A percentile compares a stretch with the other conserved stretches of the same genome.
These are phyloP conservation scores for Wickerhamiella alocasiicola DNA, from an alignment of 805 yeast genomes.

Conservation along the genomic window DNA sequence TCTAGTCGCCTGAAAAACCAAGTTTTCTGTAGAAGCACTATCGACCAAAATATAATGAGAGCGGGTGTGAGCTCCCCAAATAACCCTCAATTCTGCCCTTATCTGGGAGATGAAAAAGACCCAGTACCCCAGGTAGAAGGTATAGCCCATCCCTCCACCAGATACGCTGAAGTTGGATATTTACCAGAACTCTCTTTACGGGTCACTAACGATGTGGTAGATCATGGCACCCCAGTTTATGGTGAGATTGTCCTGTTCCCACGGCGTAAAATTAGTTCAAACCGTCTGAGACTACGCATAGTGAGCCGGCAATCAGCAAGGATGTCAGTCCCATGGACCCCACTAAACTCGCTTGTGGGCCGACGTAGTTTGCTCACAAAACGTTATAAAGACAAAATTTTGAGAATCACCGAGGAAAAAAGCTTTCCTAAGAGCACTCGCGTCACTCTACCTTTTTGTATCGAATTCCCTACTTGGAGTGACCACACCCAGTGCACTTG, in stretches of 20 bases:
- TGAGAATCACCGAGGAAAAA: background rate
- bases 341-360: background rate
- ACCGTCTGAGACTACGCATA: background rate
- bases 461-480: constrained; percentile 5
- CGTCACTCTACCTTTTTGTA: constrained; percentile 3
- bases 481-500: constrained; percentile 3
- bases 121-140: background rate
- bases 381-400: background rate
- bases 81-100: background rate
- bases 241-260: constrained; percentile 6
- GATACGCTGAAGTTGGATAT: background rate
- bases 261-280: constrained; percentile 3
- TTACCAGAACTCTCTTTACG: constrained; percentile 3
- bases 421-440: background rate
- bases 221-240: constrained; percentile 2
- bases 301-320: constrained; percentile 1
- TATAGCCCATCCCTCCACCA: background rate
- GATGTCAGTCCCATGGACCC: background rate
- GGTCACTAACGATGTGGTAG: background rate
- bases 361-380: background rate
- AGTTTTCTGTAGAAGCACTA: too few species aligned
- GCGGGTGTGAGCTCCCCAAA: too few species aligned
- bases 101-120: constrained; percentile 1
- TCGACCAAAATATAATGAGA: too few species aligned
- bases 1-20: too few species aligned